phyloP scores from a whole-genome alignment of 2,329 filamentous ascomycete genomes.

The Chaetomium sp. region DNA sequence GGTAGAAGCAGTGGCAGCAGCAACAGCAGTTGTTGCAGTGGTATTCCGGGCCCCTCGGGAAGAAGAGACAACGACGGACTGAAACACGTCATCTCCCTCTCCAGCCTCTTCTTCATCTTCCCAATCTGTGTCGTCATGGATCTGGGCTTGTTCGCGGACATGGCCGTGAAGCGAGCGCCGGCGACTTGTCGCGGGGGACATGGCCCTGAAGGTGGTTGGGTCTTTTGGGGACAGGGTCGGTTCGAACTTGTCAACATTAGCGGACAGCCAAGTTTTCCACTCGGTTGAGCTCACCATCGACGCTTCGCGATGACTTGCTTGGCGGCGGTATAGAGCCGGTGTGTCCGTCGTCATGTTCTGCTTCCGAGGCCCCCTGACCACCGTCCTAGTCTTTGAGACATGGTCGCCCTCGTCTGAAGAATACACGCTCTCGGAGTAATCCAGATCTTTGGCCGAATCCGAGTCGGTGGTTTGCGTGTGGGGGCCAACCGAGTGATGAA shows the following conservation, averaged over 20 bases:
- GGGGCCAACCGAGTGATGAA: background rate
- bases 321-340: slow-evolving; percentile 24
- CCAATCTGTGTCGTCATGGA: slow-evolving; percentile 27
- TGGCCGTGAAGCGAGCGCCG: slow-evolving; percentile 22
- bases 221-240: slow-evolving; percentile 23
- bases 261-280: slow-evolving; percentile 37
- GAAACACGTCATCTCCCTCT: slow-evolving; percentile 2
- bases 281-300: slow-evolving; percentile 42
- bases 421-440: slow-evolving; percentile 46
- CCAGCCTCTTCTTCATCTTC: background rate
- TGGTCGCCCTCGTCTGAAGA: slow-evolving; percentile 30
- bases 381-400: background rate
- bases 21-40: too few relatives aligned
- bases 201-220: slow-evolving; percentile 21
- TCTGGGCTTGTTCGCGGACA: slow-evolving; percentile 34
- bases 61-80: background rate
- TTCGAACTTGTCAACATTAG: slow-evolving; percentile 33
- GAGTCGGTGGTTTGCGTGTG: slow-evolving; percentile 25
- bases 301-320: slow-evolving; percentile 29
- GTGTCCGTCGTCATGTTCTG: slow-evolving; percentile 15
- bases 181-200: slow-evolving; percentile 12
- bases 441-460: slow-evolving; percentile 32
- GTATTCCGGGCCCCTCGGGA: too few relatives aligned
- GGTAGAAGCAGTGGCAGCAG: too few relatives aligned
- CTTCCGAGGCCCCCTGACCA: background rate